Conservation (phyloP, 192 early-diverging fungal genomes). For the Coemansia sp. region DNA sequence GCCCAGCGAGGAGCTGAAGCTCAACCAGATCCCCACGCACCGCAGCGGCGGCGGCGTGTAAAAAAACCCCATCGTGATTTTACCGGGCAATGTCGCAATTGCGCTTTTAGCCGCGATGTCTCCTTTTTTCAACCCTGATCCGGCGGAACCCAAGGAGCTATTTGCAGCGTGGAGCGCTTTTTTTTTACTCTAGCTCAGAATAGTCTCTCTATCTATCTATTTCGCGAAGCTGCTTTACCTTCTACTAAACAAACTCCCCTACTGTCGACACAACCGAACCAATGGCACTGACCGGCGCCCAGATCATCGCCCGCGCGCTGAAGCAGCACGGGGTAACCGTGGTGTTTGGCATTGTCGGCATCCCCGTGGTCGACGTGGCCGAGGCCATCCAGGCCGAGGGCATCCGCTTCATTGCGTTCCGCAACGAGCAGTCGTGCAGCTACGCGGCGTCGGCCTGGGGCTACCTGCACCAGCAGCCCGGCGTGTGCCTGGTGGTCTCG, state of each 20-base stretch:
- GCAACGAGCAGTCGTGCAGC: conserved; percentile 73
- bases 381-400: conserved; percentile 67
- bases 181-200: too few species aligned
- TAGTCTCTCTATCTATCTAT: too few species aligned
- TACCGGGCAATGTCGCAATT: too few species aligned
- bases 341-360: conserved; percentile 74
- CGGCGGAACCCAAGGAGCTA: too few species aligned
- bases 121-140: too few species aligned
- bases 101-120: too few species aligned
- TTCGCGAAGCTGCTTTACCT: too few species aligned
- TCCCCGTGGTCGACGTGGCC: conserved; percentile 71
- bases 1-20: conserved; percentile 22
- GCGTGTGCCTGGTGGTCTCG: conserved; percentile 64
- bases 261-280: not conserved
- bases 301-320: conserved; percentile 56
- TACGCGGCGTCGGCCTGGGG: conserved; percentile 66
- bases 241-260: not conserved
- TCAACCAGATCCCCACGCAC: conserved; percentile 51
- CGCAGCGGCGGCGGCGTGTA: conserved; percentile 54
- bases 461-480: conserved; percentile 59
- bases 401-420: conserved; percentile 66
- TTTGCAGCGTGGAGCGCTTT: too few species aligned
- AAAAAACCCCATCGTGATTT: too few species aligned
- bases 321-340: conserved; percentile 58
- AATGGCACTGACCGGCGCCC: conserved; percentile 52